Percentiles rank a stretch among this genome's conserved stretches.
These are phyloP conservation scores for Arabidopsis thaliana DNA, from an alignment of 345 rosid species.

Conservation along the genomic window TAIR10.1 NC_003070.9:29726001-29726500, in stretches of 20 bases:
- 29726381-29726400: neutral
- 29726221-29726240: constrained; percentile 98
- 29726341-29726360: constrained; percentile 3
- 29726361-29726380: neutral
- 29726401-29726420: constrained; percentile 65
- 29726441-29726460: constrained; percentile 52
- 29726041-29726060: constrained; percentile 83
- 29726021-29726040: constrained; percentile 91
- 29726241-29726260: constrained; percentile 89
- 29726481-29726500: constrained; percentile 51
- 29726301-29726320: neutral
- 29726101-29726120: constrained; percentile 57
- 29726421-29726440: constrained; percentile 57
- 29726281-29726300: constrained; percentile 35
- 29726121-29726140: constrained; percentile 20
- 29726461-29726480: constrained; percentile 61
- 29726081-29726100: constrained; percentile 90
- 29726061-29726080: constrained; percentile 95
- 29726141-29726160: neutral
- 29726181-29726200: neutral
- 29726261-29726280: constrained; percentile 93
- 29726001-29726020: constrained; percentile 86
- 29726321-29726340: neutral
- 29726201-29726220: neutral
- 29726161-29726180: neutral